Base-by-base conservation (phyloP, 495 filamentous ascomycete species). In the Platismatia glauca region DNA sequence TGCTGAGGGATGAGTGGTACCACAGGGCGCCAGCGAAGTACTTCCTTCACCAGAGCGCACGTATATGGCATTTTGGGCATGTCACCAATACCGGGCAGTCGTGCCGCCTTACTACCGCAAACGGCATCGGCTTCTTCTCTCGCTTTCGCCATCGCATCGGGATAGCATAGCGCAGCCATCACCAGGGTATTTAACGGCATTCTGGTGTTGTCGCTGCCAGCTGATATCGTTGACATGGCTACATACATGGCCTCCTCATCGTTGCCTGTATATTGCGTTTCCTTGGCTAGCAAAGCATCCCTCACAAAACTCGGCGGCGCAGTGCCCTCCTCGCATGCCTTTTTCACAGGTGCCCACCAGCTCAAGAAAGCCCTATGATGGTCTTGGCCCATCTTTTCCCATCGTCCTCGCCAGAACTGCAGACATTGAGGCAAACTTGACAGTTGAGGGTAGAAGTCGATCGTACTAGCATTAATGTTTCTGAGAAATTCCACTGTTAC, bases 181-280 rank as follows among this genome's bases (percentile, higher is more conserved):
- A 73, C 63, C 11, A 77, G 73, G 5, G 70, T 68, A 59, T 77
- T 78, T 44, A 80, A 59, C 6, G 70, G 66, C 65, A 71, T 70
- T 11, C 75, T 70, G 4, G 76, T 75, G 20, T 71, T 81, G 61
- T 81, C 80, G 41, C 69, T 71, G 0, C 80, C 79, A 4, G 79
- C 79, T 60, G 70, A 74, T 15, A 81, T 66, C 9, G 79, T 57
- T 29, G 68, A 66, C 61, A 72, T 71, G 1, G 72, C 69, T 13
- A 78, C 66, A 58, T 77, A 80, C 76, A 80, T 79, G n/a, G 71
- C 70, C 58, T 79, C 72, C 24, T 75, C 71, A 13, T 77, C 74
- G 37, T 70, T 60, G 6, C 75, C 75, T 1, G 66, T 67, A 64
- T 71, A 78, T 60, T 71, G 73, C 1, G 68, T 72, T 31, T 75